Evolutionary conservation across 768 basidiomycete species (phyloP).

Genomic region (Gymnopilus dilepis): DNA sequence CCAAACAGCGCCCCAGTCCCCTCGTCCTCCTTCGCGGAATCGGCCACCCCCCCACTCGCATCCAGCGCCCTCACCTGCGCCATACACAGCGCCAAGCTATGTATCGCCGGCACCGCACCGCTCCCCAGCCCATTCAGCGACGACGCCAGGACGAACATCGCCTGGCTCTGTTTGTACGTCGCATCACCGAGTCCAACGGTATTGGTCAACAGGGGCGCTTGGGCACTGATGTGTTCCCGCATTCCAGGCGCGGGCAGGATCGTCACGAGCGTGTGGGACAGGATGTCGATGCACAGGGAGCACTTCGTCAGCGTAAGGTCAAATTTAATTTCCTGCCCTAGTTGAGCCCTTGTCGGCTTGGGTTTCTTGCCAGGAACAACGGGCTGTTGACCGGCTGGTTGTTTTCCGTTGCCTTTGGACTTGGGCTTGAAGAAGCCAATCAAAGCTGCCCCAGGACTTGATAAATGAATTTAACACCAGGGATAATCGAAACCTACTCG

Average conservation of each 20-base stretch:
- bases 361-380: constrained; percentile 35
- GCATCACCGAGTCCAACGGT: constrained; percentile 14
- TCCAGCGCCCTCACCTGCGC: constrained; percentile 48
- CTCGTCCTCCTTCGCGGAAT: constrained; percentile 23
- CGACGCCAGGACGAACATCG: constrained; percentile 65
- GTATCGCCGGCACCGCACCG: constrained; percentile 70
- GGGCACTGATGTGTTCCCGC: constrained; percentile 23
- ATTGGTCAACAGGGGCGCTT: constrained; percentile 23
- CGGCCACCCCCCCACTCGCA: constrained; percentile 23
- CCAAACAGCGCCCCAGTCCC: constrained; percentile 68
- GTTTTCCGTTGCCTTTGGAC: constrained; percentile 13
- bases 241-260: constrained; percentile 51
- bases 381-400: neutral
- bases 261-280: constrained; percentile 64
- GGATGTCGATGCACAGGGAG: constrained; percentile 69
- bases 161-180: constrained; percentile 38
- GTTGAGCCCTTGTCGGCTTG: constrained; percentile 54
- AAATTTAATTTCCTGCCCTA: constrained; percentile 71
- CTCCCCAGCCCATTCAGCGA: constrained; percentile 66
- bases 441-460: constrained; percentile 46
- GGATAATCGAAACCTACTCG: constrained; percentile 35
- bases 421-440: constrained; percentile 57
- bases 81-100: constrained; percentile 75
- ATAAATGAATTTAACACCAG: neutral
- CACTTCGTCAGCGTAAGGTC: constrained; percentile 66